Percentiles rank a stretch among this genome's conserved stretches.
Conservation (phyloP, 148 eudicot genomes). For the Rhododendron williamsianum region DNA sequence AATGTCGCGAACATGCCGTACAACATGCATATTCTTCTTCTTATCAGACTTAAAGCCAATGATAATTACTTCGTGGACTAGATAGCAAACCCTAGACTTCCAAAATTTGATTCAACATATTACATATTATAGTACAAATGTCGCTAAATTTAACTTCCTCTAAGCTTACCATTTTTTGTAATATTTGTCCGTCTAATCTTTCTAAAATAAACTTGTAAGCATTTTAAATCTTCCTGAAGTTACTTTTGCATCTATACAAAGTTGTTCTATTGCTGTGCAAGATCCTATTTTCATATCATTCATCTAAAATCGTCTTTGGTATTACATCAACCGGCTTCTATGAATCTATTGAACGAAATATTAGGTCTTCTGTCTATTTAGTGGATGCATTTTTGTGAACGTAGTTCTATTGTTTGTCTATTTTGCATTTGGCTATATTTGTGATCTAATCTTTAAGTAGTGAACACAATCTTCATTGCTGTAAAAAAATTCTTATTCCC, state of each 20-base stretch:
- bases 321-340: neutral
- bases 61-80: neutral
- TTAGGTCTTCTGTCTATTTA: neutral
- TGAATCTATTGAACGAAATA: neutral
- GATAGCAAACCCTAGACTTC: neutral
- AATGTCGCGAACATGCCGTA: neutral
- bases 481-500: neutral
- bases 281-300: neutral
- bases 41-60: neutral
- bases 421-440: neutral
- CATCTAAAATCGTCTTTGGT: neutral
- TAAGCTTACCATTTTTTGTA: neutral
- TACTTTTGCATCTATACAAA: neutral
- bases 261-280: neutral
- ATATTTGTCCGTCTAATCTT: neutral
- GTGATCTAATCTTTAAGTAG: conserved; percentile 3
- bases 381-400: neutral
- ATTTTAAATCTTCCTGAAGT: neutral
- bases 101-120: neutral
- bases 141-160: neutral
- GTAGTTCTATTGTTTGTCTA: neutral
- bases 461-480: neutral
- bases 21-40: neutral
- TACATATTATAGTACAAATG: neutral
- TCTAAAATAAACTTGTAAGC: neutral